These are phyloP conservation scores for Cymbidium sinense DNA, from an alignment of 106 monocot species.

Conservation along the genomic window DNA sequence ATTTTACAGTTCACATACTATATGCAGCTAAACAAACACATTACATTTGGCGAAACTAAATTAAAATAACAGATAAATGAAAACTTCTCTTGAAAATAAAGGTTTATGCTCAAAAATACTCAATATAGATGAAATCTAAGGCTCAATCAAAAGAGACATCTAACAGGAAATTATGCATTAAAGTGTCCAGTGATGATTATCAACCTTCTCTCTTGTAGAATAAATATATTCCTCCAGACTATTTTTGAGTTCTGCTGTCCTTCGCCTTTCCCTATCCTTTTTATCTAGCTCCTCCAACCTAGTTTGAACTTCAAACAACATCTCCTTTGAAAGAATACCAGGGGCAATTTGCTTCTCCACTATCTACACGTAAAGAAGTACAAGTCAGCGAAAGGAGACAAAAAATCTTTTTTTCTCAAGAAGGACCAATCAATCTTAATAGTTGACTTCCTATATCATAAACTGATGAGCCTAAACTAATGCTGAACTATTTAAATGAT, in stretches of 20 bases:
- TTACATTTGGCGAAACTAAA: neutral
- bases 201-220: conserved; percentile 88
- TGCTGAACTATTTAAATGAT: neutral
- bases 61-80: neutral
- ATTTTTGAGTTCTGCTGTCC: conserved; percentile 94
- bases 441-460: neutral
- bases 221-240: conserved; percentile 94
- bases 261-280: conserved; percentile 80
- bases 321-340: conserved; percentile 69
- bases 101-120: neutral
- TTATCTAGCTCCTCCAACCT: conserved; percentile 70
- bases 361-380: conserved; percentile 35
- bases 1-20: neutral
- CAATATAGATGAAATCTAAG: neutral
- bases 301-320: conserved; percentile 64
- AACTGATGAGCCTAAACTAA: neutral
- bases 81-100: neutral
- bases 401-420: neutral
- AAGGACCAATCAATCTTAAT: neutral
- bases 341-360: conserved; percentile 68
- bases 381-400: neutral
- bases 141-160: neutral
- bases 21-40: neutral
- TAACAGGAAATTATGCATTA: neutral
- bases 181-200: neutral